Base-by-base conservation (phyloP, 805 yeast genomes). In the Wilhelminamyces savonicus region DNA sequence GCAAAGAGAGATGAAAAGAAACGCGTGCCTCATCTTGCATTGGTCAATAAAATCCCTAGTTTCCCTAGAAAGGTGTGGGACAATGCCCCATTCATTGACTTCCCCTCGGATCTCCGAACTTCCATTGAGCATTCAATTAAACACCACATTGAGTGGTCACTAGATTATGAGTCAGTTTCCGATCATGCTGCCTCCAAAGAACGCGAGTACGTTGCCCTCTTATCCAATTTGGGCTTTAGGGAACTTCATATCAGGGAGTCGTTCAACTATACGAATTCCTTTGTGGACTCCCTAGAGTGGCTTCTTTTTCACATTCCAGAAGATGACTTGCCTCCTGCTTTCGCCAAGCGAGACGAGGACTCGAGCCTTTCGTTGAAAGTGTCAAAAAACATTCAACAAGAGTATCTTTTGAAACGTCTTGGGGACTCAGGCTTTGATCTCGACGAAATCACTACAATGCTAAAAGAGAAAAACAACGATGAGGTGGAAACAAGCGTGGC, bases 231-330 rank as follows among this genome's bases (percentile, higher is more conserved):
- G 5, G 92, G 94, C 0, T 90, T 90, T 45, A 71, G 87, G 34
- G 54, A 59, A 21, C 46, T 70, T 1, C 97, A 88, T 48, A 73
- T 81, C 1, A 55, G 59, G 2, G 97, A 90, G 46, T 77, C 96
- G 0, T 56, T 84, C 27, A 56, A 62, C 16, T 83, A 83, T 46
- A 62, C 78, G 0, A 39, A 48, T 3, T 43, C 68, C 1, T 66
- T 75, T 32, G 63, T 69, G 2, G 74, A 69, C 15, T 67, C 80
- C 0, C 53, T 82, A 24, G 84, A 79, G 37, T 82, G 92, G 90
- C 67, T 90, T 13, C 56, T 90, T 8, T 78, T 88, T 41, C 92
- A 90, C 46, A 74, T 90, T 3, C 97, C 97, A 0, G 97, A 92
- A 39, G 97, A 88, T 48, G 98, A 90, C 46, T 60, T 90, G 19